A percentile compares a stretch with the other conserved stretches of the same genome.
phyloP scores from a whole-genome alignment of 345 rosid genomes.

The Pugionium cornutum region DNA sequence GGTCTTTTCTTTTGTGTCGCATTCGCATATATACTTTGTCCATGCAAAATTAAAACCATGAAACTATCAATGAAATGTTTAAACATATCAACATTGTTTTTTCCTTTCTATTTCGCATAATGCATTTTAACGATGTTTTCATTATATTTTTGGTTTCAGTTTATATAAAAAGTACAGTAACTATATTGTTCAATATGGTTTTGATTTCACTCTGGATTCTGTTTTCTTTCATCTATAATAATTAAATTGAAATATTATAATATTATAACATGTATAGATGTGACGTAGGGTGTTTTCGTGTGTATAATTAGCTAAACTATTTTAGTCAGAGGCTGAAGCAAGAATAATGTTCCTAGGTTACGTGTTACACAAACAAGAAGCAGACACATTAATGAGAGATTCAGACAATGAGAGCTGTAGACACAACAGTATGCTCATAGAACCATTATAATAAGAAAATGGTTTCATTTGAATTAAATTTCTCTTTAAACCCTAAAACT shows the following conservation, averaged over 20 bases:
- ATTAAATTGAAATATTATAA: too few relatives aligned
- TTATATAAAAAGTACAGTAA: neutral
- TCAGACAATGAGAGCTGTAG: slow-evolving; percentile 30
- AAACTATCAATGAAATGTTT: slow-evolving; percentile 2
- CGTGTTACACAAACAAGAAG: slow-evolving; percentile 29
- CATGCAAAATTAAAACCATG: neutral
- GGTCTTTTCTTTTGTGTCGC: slow-evolving; percentile 23
- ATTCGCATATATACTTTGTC: neutral
- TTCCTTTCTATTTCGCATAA: too few relatives aligned
- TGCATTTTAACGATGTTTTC: too few relatives aligned
- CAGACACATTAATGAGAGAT: slow-evolving; percentile 40
- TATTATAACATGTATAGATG: too few relatives aligned
- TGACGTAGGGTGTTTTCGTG: too few relatives aligned
- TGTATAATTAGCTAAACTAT: too few relatives aligned
- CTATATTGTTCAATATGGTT: too few relatives aligned
- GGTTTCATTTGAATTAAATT: slow-evolving; percentile 28
- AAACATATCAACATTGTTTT: neutral
- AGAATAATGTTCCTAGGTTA: too few relatives aligned
- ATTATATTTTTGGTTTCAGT: too few relatives aligned
- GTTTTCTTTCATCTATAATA: too few relatives aligned
- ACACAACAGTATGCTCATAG: slow-evolving; percentile 11
- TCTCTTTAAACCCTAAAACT: slow-evolving; percentile 30
- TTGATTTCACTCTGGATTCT: too few relatives aligned
- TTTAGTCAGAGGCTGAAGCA: too few relatives aligned
- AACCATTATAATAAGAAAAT: slow-evolving; percentile 17